Evolutionary conservation across 2,329 filamentous ascomycete species (phyloP), one percentile per base, ranked within the genome.

Genomic region (Parastagonospora avenae): DNA sequence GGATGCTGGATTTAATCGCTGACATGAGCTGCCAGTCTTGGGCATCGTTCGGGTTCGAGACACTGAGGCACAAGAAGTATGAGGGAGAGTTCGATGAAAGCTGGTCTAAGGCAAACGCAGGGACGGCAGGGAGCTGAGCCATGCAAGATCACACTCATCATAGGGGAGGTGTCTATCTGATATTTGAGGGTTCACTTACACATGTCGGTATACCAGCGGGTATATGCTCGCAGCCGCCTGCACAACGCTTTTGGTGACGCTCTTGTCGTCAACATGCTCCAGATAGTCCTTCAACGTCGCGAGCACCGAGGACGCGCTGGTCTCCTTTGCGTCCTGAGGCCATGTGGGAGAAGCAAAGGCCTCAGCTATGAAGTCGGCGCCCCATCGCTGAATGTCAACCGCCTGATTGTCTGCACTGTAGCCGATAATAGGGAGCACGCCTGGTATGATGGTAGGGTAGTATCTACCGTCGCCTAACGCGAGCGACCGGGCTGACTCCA

Each of bases 141-240:
- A 54, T 46, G 54, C 55, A 49, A 44, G 5, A 50, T 44, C 42
- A 51, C 53, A 57, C 51, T 47, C 42, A 57, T 54, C 51, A 56
- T 50, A 45, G 42, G 43, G 57, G 49, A 35, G 40, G 47, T 36
- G 40, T 56, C 63, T 67, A 66, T 63, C 57, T 66, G 59, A 57
- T 38, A 50, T 43, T 30, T 30, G 37, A 31, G 46, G 44, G 48
- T 48, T 38, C 47, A 92, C 92, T 80, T 88, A 97, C 92, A 92
- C 94, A 84, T 95, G 92, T 77, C 91, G 85, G 81, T 97, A 87
- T 32, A 95, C 87, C 60, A 96, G 82, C 49, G 92, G 91, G 74
- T 97, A 99, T 71, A 97, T 87, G 79, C 92, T 97, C 48, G 94
- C 90, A 48, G 90, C 89, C 42, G 91, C 87, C 76, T 96, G 91